These are phyloP conservation scores for Curvularia eragrostidis DNA, from an alignment of 2,329 filamentous ascomycete species.

Conservation along the genomic window DNA sequence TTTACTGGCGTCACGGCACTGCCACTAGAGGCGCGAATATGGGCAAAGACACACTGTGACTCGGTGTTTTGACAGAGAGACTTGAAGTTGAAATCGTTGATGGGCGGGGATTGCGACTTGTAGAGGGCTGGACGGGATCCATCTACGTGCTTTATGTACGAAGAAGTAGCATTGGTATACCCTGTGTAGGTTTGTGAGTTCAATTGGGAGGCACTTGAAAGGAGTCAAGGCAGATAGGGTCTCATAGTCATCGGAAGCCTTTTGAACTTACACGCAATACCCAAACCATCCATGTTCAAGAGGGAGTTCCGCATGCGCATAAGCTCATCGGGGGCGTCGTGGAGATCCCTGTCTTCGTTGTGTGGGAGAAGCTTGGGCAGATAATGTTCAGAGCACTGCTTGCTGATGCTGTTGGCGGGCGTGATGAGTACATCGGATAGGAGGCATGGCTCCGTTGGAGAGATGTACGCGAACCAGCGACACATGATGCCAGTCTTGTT, in stretches of 20 bases:
- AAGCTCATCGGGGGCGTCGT: conserved; percentile 52
- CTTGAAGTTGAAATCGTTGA: conserved; percentile 62
- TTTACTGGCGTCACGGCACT: conserved; percentile 59
- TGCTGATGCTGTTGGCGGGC: conserved; percentile 47
- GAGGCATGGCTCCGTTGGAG: conserved; percentile 60
- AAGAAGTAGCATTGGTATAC: conserved; percentile 57
- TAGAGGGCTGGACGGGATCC: conserved; percentile 58
- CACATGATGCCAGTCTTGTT: conserved; percentile 44
- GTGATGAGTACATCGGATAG: conserved; percentile 62
- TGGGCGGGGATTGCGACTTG: conserved; percentile 60
- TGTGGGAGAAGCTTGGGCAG: conserved; percentile 61
- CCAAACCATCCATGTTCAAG: conserved; percentile 63
- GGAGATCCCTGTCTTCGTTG: conserved; percentile 48
- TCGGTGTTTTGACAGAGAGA: conserved; percentile 60
- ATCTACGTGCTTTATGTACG: conserved; percentile 47
- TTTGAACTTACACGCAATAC: conserved; percentile 56
- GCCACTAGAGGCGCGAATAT: conserved; percentile 60
- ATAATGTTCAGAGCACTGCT: conserved; percentile 58
- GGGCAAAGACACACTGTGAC: conserved; percentile 59
- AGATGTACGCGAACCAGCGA: conserved; percentile 65
- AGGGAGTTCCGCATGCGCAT: conserved; percentile 59
- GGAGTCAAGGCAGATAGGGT: not conserved
- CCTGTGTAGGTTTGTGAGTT: conserved; percentile 20
- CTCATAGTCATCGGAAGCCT: not conserved
- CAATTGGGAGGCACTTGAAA: not conserved